Base-by-base conservation (phyloP, 306 rosid species). In the Ziziphus jujuba region DNA sequence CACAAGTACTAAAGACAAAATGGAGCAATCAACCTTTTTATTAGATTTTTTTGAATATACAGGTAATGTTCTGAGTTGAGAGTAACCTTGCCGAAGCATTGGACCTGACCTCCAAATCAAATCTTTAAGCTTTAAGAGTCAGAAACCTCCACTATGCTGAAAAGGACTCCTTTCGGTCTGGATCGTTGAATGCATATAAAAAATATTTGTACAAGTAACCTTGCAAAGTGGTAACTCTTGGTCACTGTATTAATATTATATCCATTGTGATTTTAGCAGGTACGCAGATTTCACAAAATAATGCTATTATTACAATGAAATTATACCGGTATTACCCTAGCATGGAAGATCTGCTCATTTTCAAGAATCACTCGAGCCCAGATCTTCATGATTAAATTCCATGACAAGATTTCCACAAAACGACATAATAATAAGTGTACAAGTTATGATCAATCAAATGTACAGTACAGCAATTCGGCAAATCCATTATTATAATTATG, bases 91-190 rank as follows among this genome's bases (percentile, higher is more conserved):
- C 33, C 55, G 22, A 61, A 12, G 17, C 40, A 38, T 5, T 57
- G 36, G 24, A 59, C 51, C 55, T 44, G 59, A 70, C 21, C 38
- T 59, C 60, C 67, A 20, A 35, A 21, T 34, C 55, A 6, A 9
- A 54, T 51, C 43, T 52, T 20, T 21, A 60, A 59, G 64, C 77
- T 65, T 21, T 1, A 43, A 55, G 35, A 36, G 45, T 59, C 55
- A 51, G 33, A 58, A 49, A 19, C n/a, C 49, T 65, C 71, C 71
- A 51, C 70, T 54, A 36, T 24, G 35, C 60, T 54, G 71, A 66
- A 51, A 65, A 65, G 19, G 71, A 66, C 61, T 20, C 5, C 15
- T 63, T 64, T 59, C 59, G 66, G 51, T 25, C 71, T 14, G 48
- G 36, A 40, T 9, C 49, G 34, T 19, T 24, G 24, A 31, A 20